A percentile compares a stretch with the other conserved stretches of the same genome.
Evolutionary conservation across 345 rosid species (phyloP).

Genomic region (Mallotus nudiflorus): DNA sequence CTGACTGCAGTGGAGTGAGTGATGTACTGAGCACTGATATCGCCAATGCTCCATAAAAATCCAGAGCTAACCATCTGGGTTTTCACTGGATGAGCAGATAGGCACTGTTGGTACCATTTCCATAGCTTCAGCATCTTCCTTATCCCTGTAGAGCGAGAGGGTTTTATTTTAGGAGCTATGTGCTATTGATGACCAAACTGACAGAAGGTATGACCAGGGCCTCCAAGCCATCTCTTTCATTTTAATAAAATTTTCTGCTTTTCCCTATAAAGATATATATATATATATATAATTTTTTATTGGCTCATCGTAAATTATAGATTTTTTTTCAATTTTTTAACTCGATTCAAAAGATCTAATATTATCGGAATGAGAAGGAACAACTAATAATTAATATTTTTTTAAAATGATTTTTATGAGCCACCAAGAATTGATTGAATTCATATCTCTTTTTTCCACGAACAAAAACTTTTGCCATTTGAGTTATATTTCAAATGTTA

Average conservation of each 20-base stretch:
- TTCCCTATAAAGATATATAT: not conserved
- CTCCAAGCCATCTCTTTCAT: not conserved
- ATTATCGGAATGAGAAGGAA: too few species aligned
- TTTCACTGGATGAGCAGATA: slow-evolving; percentile 69
- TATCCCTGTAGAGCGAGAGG: not conserved
- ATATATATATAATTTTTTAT: too few species aligned
- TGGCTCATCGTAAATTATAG: too few species aligned
- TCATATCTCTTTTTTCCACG: too few species aligned
- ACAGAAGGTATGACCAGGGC: slow-evolving; percentile 8
- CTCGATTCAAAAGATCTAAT: too few species aligned
- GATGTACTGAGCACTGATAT: slow-evolving; percentile 83
- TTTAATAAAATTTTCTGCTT: not conserved
- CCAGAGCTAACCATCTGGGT: slow-evolving; percentile 92
- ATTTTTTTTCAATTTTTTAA: too few species aligned
- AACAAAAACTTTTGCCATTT: too few species aligned
- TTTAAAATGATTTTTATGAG: too few species aligned
- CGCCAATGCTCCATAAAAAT: slow-evolving; percentile 83
- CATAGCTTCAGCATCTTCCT: slow-evolving; percentile 63
- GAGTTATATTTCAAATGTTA: too few species aligned
- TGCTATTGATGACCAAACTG: slow-evolving; percentile 20
- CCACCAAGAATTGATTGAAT: too few species aligned
- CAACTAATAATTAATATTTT: too few species aligned
- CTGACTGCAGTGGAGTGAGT: slow-evolving; percentile 66
- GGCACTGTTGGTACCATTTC: slow-evolving; percentile 85
- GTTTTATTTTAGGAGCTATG: slow-evolving; percentile 22